phyloP scores from a whole-genome alignment of 257 asterid genomes.

The Scutellaria baicalensis region DNA sequence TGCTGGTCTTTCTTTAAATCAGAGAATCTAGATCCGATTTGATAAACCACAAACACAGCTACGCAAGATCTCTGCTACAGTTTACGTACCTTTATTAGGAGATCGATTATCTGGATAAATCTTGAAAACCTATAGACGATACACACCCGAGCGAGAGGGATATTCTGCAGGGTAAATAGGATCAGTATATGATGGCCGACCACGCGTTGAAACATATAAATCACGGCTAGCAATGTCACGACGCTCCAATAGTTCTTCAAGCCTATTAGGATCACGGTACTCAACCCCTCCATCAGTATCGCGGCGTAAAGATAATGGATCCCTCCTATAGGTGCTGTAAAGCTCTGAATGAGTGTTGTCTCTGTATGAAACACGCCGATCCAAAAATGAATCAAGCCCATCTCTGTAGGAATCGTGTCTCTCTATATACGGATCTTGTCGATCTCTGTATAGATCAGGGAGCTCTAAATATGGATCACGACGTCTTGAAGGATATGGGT shows the following conservation, averaged over 20 bases:
- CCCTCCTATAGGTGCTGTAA: slow-evolving; percentile 22
- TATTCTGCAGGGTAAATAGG: slow-evolving; percentile 25
- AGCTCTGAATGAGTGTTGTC: slow-evolving; percentile 18
- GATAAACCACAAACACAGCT: neutral
- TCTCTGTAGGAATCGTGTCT: slow-evolving; percentile 27
- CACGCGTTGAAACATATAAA: slow-evolving; percentile 27
- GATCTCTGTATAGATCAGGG: slow-evolving; percentile 14
- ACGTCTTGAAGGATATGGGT: slow-evolving; percentile 13
- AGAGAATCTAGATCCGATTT: too few species aligned
- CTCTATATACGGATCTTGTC: slow-evolving; percentile 13
- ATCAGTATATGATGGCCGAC: slow-evolving; percentile 23
- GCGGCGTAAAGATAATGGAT: slow-evolving; percentile 7
- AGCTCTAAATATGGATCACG: slow-evolving; percentile 21
- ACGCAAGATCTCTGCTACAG: neutral
- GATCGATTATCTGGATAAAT: neutral
- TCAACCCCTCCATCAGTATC: slow-evolving; percentile 19
- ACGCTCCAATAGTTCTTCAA: slow-evolving; percentile 21
- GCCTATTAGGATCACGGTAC: slow-evolving; percentile 31
- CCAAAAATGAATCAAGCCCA: slow-evolving; percentile 20
- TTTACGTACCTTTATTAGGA: neutral
- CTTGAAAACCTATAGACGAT: slow-evolving; percentile 16
- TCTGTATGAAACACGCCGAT: slow-evolving; percentile 18
- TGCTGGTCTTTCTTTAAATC: too few species aligned
- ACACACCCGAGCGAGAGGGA: slow-evolving; percentile 25
- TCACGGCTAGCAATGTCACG: slow-evolving; percentile 19